These are phyloP conservation scores for Naganishia kalamii DNA, from an alignment of 768 basidiomycete species.

Conservation along the genomic window DNA sequence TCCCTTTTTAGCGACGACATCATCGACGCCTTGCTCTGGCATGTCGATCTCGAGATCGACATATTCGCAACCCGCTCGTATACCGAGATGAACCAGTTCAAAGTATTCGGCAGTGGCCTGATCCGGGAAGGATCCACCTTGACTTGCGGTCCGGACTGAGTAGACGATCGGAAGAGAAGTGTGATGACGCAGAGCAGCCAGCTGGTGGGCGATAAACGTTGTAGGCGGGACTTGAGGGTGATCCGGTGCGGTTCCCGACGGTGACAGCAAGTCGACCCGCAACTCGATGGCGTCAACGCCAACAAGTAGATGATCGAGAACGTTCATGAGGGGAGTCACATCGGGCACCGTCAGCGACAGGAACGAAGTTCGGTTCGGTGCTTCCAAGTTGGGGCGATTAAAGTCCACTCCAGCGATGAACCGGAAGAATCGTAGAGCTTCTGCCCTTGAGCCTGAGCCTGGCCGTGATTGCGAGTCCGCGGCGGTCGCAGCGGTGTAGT, in stretches of 20 bases:
- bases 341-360: slow-evolving; percentile 88
- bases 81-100: slow-evolving; percentile 67
- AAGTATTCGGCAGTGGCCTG: slow-evolving; percentile 63
- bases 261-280: slow-evolving; percentile 79
- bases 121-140: slow-evolving; percentile 90
- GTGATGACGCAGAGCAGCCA: slow-evolving; percentile 67
- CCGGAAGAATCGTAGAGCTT: slow-evolving; percentile 76
- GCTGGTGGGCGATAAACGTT: slow-evolving; percentile 70
- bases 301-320: slow-evolving; percentile 65
- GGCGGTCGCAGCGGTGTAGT: slow-evolving; percentile 52
- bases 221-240: slow-evolving; percentile 59
- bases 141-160: slow-evolving; percentile 77
- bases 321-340: slow-evolving; percentile 60
- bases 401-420: slow-evolving; percentile 69
- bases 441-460: slow-evolving; percentile 48
- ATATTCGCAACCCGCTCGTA: slow-evolving; percentile 83
- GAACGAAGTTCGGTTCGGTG: slow-evolving; percentile 74
- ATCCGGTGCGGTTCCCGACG: slow-evolving; percentile 48
- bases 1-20: slow-evolving; percentile 61
- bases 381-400: slow-evolving; percentile 50
- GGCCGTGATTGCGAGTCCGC: slow-evolving; percentile 15
- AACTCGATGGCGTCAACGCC: slow-evolving; percentile 90
- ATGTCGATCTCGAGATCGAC: slow-evolving; percentile 82
- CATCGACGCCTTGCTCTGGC: slow-evolving; percentile 58
- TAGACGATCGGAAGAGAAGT: slow-evolving; percentile 82